These are phyloP conservation scores for Sanghuangporus weigelae DNA, from an alignment of 1,284 basidiomycete genomes.

Conservation along the genomic window DNA sequence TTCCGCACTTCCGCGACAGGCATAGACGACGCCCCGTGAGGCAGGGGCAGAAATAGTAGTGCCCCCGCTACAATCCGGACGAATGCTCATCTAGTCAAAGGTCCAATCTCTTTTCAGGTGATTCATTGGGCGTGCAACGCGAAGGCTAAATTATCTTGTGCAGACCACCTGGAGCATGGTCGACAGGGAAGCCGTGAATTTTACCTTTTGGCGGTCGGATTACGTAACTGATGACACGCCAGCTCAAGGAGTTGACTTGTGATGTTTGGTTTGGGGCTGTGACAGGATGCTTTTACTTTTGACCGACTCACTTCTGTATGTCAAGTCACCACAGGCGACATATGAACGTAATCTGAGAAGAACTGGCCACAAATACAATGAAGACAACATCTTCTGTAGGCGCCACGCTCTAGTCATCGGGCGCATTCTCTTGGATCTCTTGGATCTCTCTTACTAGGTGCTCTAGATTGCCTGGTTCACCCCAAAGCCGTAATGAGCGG, in stretches of 20 bases:
- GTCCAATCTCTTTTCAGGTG: too few relatives aligned
- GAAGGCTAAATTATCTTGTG: not conserved
- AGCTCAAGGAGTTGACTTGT: not conserved
- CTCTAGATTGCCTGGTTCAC: not conserved
- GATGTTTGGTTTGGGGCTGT: not conserved
- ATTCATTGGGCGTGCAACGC: not conserved
- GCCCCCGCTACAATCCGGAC: too few relatives aligned
- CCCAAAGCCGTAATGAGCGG: conserved; percentile 1
- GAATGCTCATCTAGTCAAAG: too few relatives aligned
- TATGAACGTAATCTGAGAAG: not conserved
- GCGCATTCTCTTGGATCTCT: not conserved
- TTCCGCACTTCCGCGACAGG: not conserved
- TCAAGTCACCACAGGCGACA: not conserved
- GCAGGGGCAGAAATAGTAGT: not conserved
- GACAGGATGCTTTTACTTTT: not conserved
- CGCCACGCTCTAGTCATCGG: not conserved
- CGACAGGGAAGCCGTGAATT: not conserved
- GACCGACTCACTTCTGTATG: not conserved
- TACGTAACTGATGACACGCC: not conserved
- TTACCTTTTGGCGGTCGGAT: not conserved
- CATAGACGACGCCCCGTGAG: not conserved
- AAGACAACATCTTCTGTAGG: not conserved
- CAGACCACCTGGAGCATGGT: not conserved
- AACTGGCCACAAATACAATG: not conserved
- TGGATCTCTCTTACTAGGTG: not conserved